phyloP scores from a whole-genome alignment of 805 yeast species.

The Komagataella kurtzmanii region DNA sequence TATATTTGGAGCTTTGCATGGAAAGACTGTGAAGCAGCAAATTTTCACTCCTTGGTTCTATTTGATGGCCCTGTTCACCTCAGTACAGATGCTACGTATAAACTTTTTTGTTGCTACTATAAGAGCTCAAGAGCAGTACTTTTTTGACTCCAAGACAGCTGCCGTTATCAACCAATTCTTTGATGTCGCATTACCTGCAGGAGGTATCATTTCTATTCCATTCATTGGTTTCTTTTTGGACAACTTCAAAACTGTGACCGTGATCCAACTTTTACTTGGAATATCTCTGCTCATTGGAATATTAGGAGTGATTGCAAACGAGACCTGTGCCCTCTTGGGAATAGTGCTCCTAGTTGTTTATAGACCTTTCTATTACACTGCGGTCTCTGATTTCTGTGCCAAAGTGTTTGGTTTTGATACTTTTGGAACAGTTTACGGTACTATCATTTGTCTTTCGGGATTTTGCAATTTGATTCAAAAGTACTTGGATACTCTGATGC shows the following conservation, averaged over 20 bases:
- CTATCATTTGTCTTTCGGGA: conserved; percentile 74
- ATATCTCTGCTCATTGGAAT: conserved; percentile 56
- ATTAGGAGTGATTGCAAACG: conserved; percentile 44
- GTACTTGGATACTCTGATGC: conserved; percentile 57
- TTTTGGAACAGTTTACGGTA: conserved; percentile 67
- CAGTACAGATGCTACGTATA: conserved; percentile 82
- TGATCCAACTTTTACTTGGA: conserved; percentile 34
- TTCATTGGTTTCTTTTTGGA: conserved; percentile 74
- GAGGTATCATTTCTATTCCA: conserved; percentile 81
- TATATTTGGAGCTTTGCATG: conserved; percentile 72
- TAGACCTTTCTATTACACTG: conserved; percentile 49
- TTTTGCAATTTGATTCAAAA: conserved; percentile 65
- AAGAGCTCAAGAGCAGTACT: conserved; percentile 65
- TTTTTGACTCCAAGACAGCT: conserved; percentile 45
- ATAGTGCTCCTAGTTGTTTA: conserved; percentile 63
- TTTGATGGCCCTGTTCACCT: conserved; percentile 65
- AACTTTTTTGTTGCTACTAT: conserved; percentile 90
- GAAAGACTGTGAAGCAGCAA: conserved; percentile 25
- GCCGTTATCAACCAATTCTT: conserved; percentile 54
- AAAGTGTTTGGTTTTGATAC: conserved; percentile 53
- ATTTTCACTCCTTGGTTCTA: conserved; percentile 57
- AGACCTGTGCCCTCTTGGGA: conserved; percentile 48
- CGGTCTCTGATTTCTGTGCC: conserved; percentile 43
- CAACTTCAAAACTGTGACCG: conserved; percentile 48
- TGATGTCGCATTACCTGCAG: conserved; percentile 78